Conservation (phyloP, 2,329 filamentous ascomycete species). For the Fonsecaea multimorphosa region DNA sequence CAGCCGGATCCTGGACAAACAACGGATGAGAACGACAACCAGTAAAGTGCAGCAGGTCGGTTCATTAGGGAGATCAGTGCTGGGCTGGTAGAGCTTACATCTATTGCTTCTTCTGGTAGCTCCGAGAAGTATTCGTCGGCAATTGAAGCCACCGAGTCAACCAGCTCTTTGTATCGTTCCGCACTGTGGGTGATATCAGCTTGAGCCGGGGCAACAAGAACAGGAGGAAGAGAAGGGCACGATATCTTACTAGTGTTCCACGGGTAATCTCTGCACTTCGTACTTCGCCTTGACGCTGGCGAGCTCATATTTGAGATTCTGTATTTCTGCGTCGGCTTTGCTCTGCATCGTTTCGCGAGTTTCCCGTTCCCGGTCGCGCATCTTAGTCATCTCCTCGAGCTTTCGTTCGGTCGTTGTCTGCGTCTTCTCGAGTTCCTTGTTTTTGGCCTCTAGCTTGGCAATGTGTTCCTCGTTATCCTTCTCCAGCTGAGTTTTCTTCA, state of each 20-base stretch:
- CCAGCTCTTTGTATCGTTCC: conserved; percentile 2
- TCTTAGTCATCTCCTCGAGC: neutral
- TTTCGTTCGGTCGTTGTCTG: neutral
- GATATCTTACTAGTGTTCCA: conserved; percentile 13
- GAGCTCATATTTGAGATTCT: neutral
- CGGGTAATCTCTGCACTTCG: neutral
- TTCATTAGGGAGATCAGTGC: neutral
- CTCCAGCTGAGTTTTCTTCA: conserved; percentile 7
- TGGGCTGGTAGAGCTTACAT: neutral
- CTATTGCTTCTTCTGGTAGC: conserved; percentile 14
- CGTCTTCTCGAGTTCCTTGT: neutral
- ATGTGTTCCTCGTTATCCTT: conserved; percentile 3
- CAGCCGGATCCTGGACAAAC: neutral
- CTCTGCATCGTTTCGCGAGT: conserved; percentile 9
- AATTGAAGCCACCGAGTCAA: conserved; percentile 5
- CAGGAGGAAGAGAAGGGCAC: neutral
- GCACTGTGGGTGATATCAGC: conserved; percentile 9
- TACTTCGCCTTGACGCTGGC: conserved; percentile 8
- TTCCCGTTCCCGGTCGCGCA: neutral
- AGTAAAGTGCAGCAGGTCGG: neutral
- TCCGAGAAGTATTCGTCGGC: conserved; percentile 1
- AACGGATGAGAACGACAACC: conserved; percentile 1
- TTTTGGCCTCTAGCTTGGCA: conserved; percentile 7
- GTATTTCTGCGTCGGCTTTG: conserved; percentile 2
- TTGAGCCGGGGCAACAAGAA: neutral